Evolutionary conservation across 2,329 filamentous ascomycete species (phyloP).

Genomic region (Fusarium sp.): DNA sequence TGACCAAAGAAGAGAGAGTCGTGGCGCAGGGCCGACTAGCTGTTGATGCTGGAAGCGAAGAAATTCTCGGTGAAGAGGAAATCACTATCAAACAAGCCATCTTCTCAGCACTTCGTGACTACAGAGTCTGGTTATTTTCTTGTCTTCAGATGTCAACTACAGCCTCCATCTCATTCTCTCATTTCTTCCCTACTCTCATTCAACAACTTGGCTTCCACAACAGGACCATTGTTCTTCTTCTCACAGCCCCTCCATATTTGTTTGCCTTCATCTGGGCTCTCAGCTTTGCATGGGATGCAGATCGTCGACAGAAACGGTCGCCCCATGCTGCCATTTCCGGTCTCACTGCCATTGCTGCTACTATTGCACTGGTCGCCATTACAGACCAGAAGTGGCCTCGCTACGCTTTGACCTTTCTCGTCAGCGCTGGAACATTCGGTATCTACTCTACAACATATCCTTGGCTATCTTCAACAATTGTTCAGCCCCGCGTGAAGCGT

Average conservation of each 20-base stretch:
- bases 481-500: background rate
- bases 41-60: background rate
- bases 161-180: background rate
- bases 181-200: background rate
- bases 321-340: background rate
- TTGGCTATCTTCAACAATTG: background rate
- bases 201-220: background rate
- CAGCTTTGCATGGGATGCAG: background rate
- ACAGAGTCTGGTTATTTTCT: background rate
- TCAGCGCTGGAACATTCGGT: background rate
- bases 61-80: background rate
- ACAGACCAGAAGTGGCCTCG: background rate
- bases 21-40: background rate
- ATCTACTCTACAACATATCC: background rate
- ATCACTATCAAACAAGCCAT: background rate
- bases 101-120: background rate
- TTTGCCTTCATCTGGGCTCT: background rate
- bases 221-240: background rate
- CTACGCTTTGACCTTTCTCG: background rate
- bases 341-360: background rate
- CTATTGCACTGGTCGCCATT: background rate
- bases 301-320: background rate
- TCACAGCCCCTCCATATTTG: accelerated
- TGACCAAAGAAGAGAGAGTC: background rate
- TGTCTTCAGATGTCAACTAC: background rate